Evolutionary conservation across 2,329 filamentous ascomycete genomes (phyloP).

Genomic region (Biscogniauxia sp.): DNA sequence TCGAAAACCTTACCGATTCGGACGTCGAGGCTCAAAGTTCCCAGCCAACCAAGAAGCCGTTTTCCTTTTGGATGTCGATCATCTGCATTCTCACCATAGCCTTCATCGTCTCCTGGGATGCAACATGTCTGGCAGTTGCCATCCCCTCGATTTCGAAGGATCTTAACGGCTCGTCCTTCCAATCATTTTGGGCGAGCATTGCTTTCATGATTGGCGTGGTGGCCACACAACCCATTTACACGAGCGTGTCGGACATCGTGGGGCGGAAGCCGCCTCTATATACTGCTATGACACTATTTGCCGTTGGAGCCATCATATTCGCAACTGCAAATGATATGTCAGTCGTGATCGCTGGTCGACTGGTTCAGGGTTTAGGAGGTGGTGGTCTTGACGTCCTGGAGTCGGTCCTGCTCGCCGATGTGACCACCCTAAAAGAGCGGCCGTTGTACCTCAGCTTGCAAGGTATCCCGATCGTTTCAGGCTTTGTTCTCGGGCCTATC

Average conservation of each 20-base stretch:
- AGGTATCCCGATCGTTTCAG: no score
- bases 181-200: slow-evolving; percentile 34
- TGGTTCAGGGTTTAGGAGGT: slow-evolving; percentile 19
- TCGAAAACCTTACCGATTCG: no score
- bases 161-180: slow-evolving; percentile 16
- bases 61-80: no score
- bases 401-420: slow-evolving; percentile 7
- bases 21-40: no score
- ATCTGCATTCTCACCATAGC: background rate
- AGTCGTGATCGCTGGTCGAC: no score
- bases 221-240: slow-evolving; percentile 21
- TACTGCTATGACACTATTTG: slow-evolving; percentile 32
- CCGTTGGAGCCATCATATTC: slow-evolving; percentile 40
- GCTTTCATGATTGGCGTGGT: slow-evolving; percentile 20
- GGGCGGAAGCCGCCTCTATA: slow-evolving; percentile 31
- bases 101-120: slow-evolving; percentile 21
- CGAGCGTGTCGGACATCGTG: slow-evolving; percentile 25
- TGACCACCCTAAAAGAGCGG: slow-evolving; percentile 8
- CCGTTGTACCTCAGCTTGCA: background rate
- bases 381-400: slow-evolving; percentile 7
- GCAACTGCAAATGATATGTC: slow-evolving; percentile 26
- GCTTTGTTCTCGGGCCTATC: slow-evolving; percentile 15
- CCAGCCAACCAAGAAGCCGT: no score
- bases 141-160: slow-evolving; percentile 15
- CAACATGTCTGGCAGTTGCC: slow-evolving; percentile 21